Conservation (phyloP, 768 basidiomycete genomes). For the Podaxis mareebaensis region DNA sequence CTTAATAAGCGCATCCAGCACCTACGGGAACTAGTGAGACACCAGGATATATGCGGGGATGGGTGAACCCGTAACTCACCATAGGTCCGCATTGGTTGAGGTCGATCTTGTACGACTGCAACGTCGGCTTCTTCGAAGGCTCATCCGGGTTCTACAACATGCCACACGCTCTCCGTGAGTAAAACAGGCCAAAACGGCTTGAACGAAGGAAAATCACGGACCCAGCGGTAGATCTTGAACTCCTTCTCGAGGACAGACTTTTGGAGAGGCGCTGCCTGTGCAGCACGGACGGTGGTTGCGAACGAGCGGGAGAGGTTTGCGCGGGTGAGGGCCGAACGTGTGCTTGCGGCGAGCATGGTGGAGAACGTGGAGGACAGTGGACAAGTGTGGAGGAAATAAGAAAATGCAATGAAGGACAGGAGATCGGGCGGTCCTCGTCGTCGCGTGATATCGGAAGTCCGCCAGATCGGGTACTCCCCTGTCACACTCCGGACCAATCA, state of each 20-base stretch:
- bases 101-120: slow-evolving; percentile 92
- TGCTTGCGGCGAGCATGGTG: slow-evolving; percentile 15
- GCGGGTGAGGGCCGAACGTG: slow-evolving; percentile 8
- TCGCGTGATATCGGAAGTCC: slow-evolving; percentile 25
- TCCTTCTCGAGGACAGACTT: slow-evolving; percentile 82
- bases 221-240: slow-evolving; percentile 99
- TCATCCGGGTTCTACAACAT: slow-evolving; percentile 81
- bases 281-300: slow-evolving; percentile 19
- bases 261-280: slow-evolving; percentile 54
- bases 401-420: slow-evolving; percentile 10
- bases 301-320: slow-evolving; percentile 23
- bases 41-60: slow-evolving; percentile 8
- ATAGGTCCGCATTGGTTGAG: slow-evolving; percentile 95
- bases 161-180: slow-evolving; percentile 23
- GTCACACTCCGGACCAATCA: slow-evolving; percentile 22
- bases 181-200: slow-evolving; percentile 3
- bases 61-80: slow-evolving; percentile 39
- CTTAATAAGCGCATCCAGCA: slow-evolving; percentile 94
- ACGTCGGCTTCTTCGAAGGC: slow-evolving; percentile 84
- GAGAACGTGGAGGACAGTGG: slow-evolving; percentile 14
- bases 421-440: slow-evolving; percentile 13
- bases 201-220: slow-evolving; percentile 34
- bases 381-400: slow-evolving; percentile 8
- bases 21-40: slow-evolving; percentile 32
- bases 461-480: slow-evolving; percentile 8